Percentiles rank a stretch among this genome's conserved stretches.
Evolutionary conservation across 768 basidiomycete species (phyloP).

Genomic region (Tylopilus sp.): DNA sequence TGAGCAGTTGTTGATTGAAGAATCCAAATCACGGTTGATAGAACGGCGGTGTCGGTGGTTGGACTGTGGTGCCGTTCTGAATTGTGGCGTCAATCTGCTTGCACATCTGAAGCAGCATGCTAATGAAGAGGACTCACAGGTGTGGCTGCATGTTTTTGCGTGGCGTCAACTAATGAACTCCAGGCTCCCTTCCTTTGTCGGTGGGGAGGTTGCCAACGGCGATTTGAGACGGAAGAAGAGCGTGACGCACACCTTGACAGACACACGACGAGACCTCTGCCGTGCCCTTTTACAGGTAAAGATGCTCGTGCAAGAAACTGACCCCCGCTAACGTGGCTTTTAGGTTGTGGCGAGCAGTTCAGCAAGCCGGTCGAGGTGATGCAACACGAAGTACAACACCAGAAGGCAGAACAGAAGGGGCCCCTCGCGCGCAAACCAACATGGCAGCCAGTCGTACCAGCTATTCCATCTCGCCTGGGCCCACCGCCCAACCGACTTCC

Average conservation of each 20-base stretch:
- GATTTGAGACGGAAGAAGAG: slow-evolving; percentile 34
- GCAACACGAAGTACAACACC: slow-evolving; percentile 46
- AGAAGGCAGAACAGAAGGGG: slow-evolving; percentile 18
- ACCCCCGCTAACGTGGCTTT: slow-evolving; percentile 10
- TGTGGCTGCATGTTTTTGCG: slow-evolving; percentile 14
- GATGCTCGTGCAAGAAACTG: background rate
- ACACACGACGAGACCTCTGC: slow-evolving; percentile 38
- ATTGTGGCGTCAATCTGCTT: slow-evolving; percentile 47
- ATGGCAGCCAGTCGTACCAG: slow-evolving; percentile 34
- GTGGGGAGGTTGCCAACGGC: slow-evolving; percentile 56
- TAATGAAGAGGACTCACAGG: slow-evolving; percentile 29
- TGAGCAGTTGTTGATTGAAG: slow-evolving; percentile 43
- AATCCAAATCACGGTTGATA: slow-evolving; percentile 48
- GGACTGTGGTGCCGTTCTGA: slow-evolving; percentile 52
- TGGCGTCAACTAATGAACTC: slow-evolving; percentile 5
- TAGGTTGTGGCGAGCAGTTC: slow-evolving; percentile 55
- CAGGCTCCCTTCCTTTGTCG: slow-evolving; percentile 44
- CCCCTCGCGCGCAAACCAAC: slow-evolving; percentile 24
- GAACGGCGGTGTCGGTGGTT: slow-evolving; percentile 56
- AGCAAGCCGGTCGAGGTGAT: slow-evolving; percentile 43
- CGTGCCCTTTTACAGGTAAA: slow-evolving; percentile 43
- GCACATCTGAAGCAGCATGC: slow-evolving; percentile 46
- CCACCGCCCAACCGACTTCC: slow-evolving; percentile 45
- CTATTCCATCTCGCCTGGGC: slow-evolving; percentile 31
- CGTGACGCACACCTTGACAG: slow-evolving; percentile 48